Percentiles rank a stretch among this genome's conserved stretches.
Evolutionary conservation across 345 rosid species (phyloP).

Genomic region (Corchorus capsularis): DNA sequence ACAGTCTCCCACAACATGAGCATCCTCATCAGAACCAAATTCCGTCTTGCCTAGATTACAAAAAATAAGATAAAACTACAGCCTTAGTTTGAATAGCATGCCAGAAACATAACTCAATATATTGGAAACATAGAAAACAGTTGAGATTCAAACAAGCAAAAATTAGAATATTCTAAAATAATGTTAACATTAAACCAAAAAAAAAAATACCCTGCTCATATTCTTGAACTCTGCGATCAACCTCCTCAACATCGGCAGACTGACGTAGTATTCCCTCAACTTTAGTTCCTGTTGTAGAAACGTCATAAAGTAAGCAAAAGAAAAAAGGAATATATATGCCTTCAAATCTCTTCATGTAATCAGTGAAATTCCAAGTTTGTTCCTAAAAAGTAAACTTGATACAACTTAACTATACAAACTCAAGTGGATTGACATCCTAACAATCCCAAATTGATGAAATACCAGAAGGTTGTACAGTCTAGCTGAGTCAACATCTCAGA

Average conservation of each 20-base stretch:
- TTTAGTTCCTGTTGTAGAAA: constrained; percentile 64
- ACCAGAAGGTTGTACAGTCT: background rate
- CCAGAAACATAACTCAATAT: background rate
- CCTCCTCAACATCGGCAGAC: constrained; percentile 98
- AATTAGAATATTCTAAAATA: constrained; percentile 20
- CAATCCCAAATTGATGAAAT: background rate
- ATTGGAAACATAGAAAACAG: constrained; percentile 17
- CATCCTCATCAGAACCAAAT: constrained; percentile 86
- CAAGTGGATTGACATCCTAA: constrained; percentile 7
- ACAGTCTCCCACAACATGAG: constrained; percentile 98
- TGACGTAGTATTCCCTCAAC: constrained; percentile 93
- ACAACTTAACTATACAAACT: background rate
- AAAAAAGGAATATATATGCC: background rate
- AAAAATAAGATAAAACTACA: constrained; percentile 16
- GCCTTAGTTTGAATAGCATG: constrained; percentile 21
- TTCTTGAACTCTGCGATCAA: constrained; percentile 89
- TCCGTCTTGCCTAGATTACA: constrained; percentile 72
- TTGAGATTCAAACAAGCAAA: constrained; percentile 14
- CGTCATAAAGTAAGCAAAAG: constrained; percentile 2
- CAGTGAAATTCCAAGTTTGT: constrained; percentile 10
- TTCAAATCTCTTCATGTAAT: background rate
- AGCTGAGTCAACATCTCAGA: background rate
- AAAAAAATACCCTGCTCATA: constrained; percentile 79
- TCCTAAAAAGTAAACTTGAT: background rate
- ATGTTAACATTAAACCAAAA: constrained; percentile 12